Base-by-base conservation (phyloP, 129 eudicot genomes). In the Cynara cardunculus region DNA sequence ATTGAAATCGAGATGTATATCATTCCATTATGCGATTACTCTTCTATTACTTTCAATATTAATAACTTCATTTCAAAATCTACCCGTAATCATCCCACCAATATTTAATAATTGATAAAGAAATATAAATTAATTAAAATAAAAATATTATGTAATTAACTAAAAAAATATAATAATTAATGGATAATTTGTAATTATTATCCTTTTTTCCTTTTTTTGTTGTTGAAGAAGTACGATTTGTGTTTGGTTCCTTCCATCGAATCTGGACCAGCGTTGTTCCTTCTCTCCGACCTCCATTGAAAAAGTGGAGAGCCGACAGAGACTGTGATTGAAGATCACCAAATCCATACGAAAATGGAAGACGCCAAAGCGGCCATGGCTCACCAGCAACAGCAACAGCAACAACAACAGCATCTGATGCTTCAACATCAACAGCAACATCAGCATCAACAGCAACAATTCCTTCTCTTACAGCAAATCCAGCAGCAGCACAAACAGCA, bases 401-500 rank as follows among this genome's bases (percentile, higher is more conserved):
- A 74, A 61, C 91, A 89, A 21, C 89, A 88, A 37, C 93, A 91
- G 24, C 56, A 62, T 27, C 80, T 85, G 0, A 66, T 87, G n/a
- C 59, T 82, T 2, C 91, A 84, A 41, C 96, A 90, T 70, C 77
- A 87, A 44, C 94, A 87, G 49, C 69, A 76, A 0, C 77, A 70
- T 0, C 82, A 82, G 13, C 28, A 44, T 0, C 85, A 82, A 2
- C 86, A 82, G 1, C 85, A 82, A n/a, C 86, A 82, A 14, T 83
- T 83, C 27, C 78, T 83, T 19, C 21, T 83, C 10, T 30, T 83
- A 10, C 86, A 83, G 71, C 86, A 83, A 71, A 71, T 83, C 66
- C 86, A 83, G 53, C 86, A 91, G 25, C 84, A 87, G 8, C 87
- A 87, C 59, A 85, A 80, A 34, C 93, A 89, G 61, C 87, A 88